Percentiles rank a stretch among this genome's conserved stretches.
These are phyloP conservation scores for Wickerhamiella slavikovae DNA, from an alignment of 805 yeast species.

Conservation along the genomic window DNA sequence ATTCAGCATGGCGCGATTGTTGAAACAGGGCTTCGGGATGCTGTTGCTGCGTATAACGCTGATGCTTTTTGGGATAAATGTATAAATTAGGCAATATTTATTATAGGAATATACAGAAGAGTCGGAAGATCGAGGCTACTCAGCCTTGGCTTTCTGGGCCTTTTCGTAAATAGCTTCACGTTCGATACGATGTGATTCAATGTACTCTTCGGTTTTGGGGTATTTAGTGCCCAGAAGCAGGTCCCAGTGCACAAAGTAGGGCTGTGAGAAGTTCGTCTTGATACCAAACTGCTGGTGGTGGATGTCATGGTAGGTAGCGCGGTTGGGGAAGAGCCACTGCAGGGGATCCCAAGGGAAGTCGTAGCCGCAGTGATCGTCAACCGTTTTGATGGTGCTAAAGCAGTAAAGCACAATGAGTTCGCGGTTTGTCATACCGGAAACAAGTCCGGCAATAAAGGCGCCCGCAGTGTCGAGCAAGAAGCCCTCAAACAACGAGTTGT, in stretches of 20 bases:
- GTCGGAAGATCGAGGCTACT: too few species aligned
- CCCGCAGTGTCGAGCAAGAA: slow-evolving; percentile 81
- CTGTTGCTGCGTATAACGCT: slow-evolving; percentile 45
- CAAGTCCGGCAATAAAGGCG: slow-evolving; percentile 59
- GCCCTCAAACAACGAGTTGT: slow-evolving; percentile 89
- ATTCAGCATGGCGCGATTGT: slow-evolving; percentile 62
- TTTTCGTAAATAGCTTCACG: slow-evolving; percentile 46
- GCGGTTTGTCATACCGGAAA: slow-evolving; percentile 47
- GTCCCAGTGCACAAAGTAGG: slow-evolving; percentile 94
- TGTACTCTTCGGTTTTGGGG: slow-evolving; percentile 42
- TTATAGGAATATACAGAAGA: too few species aligned
- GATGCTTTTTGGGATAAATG: not conserved
- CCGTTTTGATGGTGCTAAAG: slow-evolving; percentile 87
- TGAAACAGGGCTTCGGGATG: slow-evolving; percentile 63
- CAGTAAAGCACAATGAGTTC: slow-evolving; percentile 58
- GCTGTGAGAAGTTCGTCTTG: slow-evolving; percentile 84
- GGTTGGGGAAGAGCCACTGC: slow-evolving; percentile 82
- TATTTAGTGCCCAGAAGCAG: slow-evolving; percentile 48
- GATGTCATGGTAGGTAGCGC: slow-evolving; percentile 88
- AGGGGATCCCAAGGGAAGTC: slow-evolving; percentile 79
- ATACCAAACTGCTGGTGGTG: slow-evolving; percentile 95
- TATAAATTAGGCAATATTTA: not conserved
- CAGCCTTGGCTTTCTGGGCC: slow-evolving; percentile 22
- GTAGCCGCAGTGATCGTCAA: slow-evolving; percentile 98
- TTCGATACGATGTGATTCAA: slow-evolving; percentile 40